A percentile compares a stretch with the other conserved stretches of the same genome.
Evolutionary conservation across 1,284 basidiomycete genomes (phyloP).

Genomic region (Trichosporon inkin): DNA sequence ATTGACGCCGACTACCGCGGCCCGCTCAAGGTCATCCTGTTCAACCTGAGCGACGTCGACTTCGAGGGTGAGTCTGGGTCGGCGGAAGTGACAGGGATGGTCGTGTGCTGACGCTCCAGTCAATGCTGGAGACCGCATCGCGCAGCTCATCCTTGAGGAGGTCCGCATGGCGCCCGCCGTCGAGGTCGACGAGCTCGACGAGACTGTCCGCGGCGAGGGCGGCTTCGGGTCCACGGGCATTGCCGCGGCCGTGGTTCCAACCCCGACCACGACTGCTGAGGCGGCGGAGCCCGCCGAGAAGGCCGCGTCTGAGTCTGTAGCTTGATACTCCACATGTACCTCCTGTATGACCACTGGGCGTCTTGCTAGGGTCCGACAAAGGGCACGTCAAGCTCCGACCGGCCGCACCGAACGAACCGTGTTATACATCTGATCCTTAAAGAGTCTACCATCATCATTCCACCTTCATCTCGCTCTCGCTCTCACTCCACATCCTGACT

Average conservation of each 20-base stretch:
- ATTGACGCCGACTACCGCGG: slow-evolving; percentile 97
- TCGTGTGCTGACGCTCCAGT: slow-evolving; percentile 56
- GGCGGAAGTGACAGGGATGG: not conserved
- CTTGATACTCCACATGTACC: no score
- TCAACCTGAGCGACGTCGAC: slow-evolving; percentile 85
- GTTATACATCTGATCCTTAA: not conserved
- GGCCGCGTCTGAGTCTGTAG: no score
- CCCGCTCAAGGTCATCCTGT: slow-evolving; percentile 83
- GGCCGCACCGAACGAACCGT: no score
- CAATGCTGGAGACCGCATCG: slow-evolving; percentile 85
- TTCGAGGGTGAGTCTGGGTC: slow-evolving; percentile 64
- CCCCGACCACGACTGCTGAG: no score
- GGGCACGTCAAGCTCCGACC: no score
- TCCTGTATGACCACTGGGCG: not conserved
- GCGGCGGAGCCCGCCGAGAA: no score
- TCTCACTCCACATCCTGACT: not conserved
- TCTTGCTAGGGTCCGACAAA: no score
- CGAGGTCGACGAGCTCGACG: slow-evolving; percentile 80
- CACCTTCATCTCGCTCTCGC: not conserved
- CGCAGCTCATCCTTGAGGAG: slow-evolving; percentile 89
- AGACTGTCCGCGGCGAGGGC: slow-evolving; percentile 74
- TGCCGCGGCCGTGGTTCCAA: slow-evolving; percentile 29
- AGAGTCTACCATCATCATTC: no score
- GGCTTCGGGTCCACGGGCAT: slow-evolving; percentile 95
- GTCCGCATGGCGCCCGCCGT: slow-evolving; percentile 81